phyloP scores from a whole-genome alignment of 352 stramenopile genomes.

The Pythium plurisporium region DNA sequence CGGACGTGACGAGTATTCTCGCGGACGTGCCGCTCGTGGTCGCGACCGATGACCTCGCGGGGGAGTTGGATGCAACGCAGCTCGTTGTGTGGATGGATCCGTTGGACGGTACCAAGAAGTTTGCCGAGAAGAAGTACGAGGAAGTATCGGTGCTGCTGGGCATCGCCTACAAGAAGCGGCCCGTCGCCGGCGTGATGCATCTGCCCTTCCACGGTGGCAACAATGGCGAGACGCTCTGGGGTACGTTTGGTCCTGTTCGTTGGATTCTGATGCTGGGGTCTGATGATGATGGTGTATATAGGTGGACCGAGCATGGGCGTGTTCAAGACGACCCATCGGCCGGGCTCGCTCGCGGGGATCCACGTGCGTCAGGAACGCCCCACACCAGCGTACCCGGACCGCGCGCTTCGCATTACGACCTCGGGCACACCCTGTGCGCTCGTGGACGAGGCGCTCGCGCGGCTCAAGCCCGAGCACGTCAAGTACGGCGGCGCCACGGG shows the following conservation, averaged over 20 bases:
- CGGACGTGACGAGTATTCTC: slow-evolving; percentile 32
- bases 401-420: slow-evolving; percentile 43
- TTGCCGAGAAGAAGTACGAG: slow-evolving; percentile 64
- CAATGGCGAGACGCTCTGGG: slow-evolving; percentile 62
- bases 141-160: slow-evolving; percentile 77
- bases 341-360: slow-evolving; percentile 22
- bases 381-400: slow-evolving; percentile 29
- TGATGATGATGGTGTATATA: slow-evolving; percentile 13
- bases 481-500: slow-evolving; percentile 58
- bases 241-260: slow-evolving; percentile 28
- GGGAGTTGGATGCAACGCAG: slow-evolving; percentile 31
- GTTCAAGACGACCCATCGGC: slow-evolving; percentile 38
- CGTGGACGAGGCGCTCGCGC: slow-evolving; percentile 36
- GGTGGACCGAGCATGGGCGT: slow-evolving; percentile 49
- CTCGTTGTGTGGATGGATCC: slow-evolving; percentile 80
- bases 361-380: slow-evolving; percentile 22
- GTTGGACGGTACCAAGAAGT: slow-evolving; percentile 76
- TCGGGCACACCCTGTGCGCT: slow-evolving; percentile 52
- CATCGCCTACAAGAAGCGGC: slow-evolving; percentile 59
- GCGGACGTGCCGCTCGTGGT: slow-evolving; percentile 17
- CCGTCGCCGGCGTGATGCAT: slow-evolving; percentile 68
- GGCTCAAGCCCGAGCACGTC: slow-evolving; percentile 33
- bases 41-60: slow-evolving; percentile 12
- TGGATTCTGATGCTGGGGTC: slow-evolving; percentile 3
- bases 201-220: slow-evolving; percentile 51